Evolutionary conservation across 2,329 filamentous ascomycete genomes (phyloP).

Genomic region (Pseudogymnoascus sp.): DNA sequence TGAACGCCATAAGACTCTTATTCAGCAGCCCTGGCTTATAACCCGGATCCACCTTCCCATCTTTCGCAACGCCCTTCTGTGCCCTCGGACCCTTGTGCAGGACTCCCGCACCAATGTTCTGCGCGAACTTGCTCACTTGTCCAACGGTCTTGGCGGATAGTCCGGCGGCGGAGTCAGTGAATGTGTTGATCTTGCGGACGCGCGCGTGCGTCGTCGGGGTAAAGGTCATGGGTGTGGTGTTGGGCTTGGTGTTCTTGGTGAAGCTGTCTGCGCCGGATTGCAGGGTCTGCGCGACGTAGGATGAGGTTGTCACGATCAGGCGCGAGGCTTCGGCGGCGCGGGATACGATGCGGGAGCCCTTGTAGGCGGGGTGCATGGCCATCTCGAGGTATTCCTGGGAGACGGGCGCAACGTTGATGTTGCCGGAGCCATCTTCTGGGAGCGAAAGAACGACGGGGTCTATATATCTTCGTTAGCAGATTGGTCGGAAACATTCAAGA

Average conservation of each 20-base stretch:
- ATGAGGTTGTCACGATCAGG: constrained; percentile 81
- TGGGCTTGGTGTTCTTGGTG: constrained; percentile 71
- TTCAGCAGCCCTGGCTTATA: constrained; percentile 93
- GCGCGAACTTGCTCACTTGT: constrained; percentile 72
- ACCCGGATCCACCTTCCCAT: constrained; percentile 51
- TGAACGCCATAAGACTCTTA: constrained; percentile 94
- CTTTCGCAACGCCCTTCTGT: constrained; percentile 57
- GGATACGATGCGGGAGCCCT: constrained; percentile 76
- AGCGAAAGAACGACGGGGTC: constrained; percentile 76
- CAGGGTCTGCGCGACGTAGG: constrained; percentile 70
- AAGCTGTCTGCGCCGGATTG: constrained; percentile 73
- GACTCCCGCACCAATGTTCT: constrained; percentile 78
- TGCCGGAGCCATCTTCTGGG: constrained; percentile 57
- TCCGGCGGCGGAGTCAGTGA: constrained; percentile 71
- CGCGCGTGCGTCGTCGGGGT: constrained; percentile 74
- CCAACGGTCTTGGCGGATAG: constrained; percentile 82
- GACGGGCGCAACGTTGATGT: constrained; percentile 61
- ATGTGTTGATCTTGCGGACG: constrained; percentile 82
- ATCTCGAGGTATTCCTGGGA: constrained; percentile 66
- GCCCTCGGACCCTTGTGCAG: constrained; percentile 54
- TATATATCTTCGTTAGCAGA: constrained; percentile 26
- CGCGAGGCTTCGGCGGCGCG: constrained; percentile 83
- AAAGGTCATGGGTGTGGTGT: constrained; percentile 77
- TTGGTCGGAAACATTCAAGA: not conserved
- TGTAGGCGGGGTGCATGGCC: constrained; percentile 84